Conservation (phyloP, 768 basidiomycete genomes). For the Antrodiella citrinella region DNA sequence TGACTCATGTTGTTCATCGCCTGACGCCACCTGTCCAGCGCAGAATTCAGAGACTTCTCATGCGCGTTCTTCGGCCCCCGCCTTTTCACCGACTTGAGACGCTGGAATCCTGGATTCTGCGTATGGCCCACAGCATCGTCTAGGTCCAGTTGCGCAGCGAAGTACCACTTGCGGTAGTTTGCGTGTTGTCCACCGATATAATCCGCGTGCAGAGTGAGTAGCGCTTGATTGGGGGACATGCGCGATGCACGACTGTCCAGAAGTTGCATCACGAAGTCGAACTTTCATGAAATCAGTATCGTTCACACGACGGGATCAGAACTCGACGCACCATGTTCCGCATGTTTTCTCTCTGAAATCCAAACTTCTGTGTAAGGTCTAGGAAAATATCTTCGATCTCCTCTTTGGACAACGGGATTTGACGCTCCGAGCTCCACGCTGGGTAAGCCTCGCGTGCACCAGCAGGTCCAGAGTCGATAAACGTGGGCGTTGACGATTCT, state of each 20-base stretch:
- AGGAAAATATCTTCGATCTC: constrained; percentile 99
- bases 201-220: constrained; percentile 93
- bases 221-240: constrained; percentile 93
- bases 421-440: constrained; percentile 86
- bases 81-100: constrained; percentile 63
- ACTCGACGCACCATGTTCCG: constrained; percentile 71
- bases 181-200: constrained; percentile 98
- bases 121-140: constrained; percentile 92
- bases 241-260: constrained; percentile 95
- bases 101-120: constrained; percentile 85
- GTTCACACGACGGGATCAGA: neutral
- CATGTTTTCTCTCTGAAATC: constrained; percentile 94
- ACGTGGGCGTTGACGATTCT: constrained; percentile 69
- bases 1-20: constrained; percentile 99
- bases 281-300: constrained; percentile 35
- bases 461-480: constrained; percentile 51
- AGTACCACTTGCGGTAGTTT: constrained; percentile 99
- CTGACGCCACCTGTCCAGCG: constrained; percentile 88
- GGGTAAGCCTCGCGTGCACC: constrained; percentile 81
- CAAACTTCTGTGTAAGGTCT: constrained; percentile 97
- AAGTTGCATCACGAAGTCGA: constrained; percentile 96
- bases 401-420: constrained; percentile 97
- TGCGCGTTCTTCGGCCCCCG: constrained; percentile 47
- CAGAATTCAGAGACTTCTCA: constrained; percentile 67
- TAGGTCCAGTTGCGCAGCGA: constrained; percentile 96